These are phyloP conservation scores for Hyphodiscus hymeniophilus DNA, from an alignment of 495 filamentous ascomycete species.

Conservation along the genomic window DNA sequence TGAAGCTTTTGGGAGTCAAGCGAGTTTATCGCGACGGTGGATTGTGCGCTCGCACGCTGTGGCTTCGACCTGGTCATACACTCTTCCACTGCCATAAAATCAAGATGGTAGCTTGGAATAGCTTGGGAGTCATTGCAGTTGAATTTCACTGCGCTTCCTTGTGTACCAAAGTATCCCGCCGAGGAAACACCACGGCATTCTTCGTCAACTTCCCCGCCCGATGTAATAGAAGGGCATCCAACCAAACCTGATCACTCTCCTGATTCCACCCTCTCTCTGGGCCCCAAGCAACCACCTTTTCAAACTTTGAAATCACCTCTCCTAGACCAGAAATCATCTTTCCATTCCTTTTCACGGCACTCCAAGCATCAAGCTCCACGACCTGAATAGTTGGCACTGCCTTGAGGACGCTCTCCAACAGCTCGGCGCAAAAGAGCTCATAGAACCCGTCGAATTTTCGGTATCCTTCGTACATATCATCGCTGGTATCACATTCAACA, in stretches of 20 bases:
- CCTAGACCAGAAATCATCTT: conserved; percentile 63
- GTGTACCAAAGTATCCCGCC: neutral
- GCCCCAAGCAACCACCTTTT: conserved; percentile 58
- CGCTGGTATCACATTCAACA: conserved; percentile 70
- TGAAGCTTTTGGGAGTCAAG: too few relatives aligned
- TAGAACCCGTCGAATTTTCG: conserved; percentile 61
- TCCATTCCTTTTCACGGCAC: conserved; percentile 59
- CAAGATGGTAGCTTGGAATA: too few relatives aligned
- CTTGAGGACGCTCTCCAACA: conserved; percentile 51
- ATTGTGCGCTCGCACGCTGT: too few relatives aligned
- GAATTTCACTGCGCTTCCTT: too few relatives aligned
- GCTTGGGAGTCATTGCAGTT: neutral
- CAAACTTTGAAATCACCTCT: conserved; percentile 38
- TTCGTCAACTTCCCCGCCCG: conserved; percentile 13
- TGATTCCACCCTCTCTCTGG: conserved; percentile 59
- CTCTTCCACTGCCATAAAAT: too few relatives aligned
- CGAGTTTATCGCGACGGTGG: too few relatives aligned
- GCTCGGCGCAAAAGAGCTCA: conserved; percentile 54
- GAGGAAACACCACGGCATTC: conserved; percentile 9
- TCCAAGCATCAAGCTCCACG: conserved; percentile 70
- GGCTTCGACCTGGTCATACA: too few relatives aligned
- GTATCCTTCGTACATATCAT: conserved; percentile 65
- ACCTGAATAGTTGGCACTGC: conserved; percentile 50
- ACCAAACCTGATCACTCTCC: conserved; percentile 15
- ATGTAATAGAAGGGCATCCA: conserved; percentile 16